Conservation (phyloP, 2,329 filamentous ascomycete genomes). For the Nannizzia gypsea region DNA sequence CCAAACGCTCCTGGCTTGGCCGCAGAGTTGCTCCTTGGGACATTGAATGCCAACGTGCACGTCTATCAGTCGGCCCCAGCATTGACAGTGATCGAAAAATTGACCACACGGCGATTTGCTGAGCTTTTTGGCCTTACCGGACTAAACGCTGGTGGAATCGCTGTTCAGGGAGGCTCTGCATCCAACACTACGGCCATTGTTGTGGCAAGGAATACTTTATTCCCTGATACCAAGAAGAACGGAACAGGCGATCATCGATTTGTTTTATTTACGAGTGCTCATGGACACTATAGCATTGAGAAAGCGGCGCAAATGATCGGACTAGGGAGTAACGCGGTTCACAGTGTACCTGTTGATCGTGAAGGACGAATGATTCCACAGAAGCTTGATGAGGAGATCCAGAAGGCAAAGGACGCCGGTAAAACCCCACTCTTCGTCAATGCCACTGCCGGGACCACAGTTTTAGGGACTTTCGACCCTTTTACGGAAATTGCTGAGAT, state of each 20-base stretch:
- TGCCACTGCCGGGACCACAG: slow-evolving; percentile 87
- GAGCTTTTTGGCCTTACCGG: slow-evolving; percentile 63
- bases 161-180: slow-evolving; percentile 66
- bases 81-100: slow-evolving; percentile 76
- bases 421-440: slow-evolving; percentile 90
- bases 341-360: slow-evolving; percentile 60
- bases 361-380: slow-evolving; percentile 58
- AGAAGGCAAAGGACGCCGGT: slow-evolving; percentile 51
- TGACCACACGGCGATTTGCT: slow-evolving; percentile 61
- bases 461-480: slow-evolving; percentile 79
- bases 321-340: slow-evolving; percentile 63
- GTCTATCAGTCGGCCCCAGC: slow-evolving; percentile 90
- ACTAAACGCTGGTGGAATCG: slow-evolving; percentile 57
- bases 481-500: slow-evolving; percentile 58
- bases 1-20: slow-evolving; percentile 79
- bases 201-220: slow-evolving; percentile 76
- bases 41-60: slow-evolving; percentile 87
- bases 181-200: slow-evolving; percentile 79
- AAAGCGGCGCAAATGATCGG: slow-evolving; percentile 90
- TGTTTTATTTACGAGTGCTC: slow-evolving; percentile 73
- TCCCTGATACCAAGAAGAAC: slow-evolving; percentile 59
- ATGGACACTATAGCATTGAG: slow-evolving; percentile 90
- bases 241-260: slow-evolving; percentile 58
- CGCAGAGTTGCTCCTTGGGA: slow-evolving; percentile 70
- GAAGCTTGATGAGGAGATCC: slow-evolving; percentile 52